Evolutionary conservation across 2,329 filamentous ascomycete genomes (phyloP), one percentile per base, ranked within the genome.

Genomic region (Clarireedia paspali): DNA sequence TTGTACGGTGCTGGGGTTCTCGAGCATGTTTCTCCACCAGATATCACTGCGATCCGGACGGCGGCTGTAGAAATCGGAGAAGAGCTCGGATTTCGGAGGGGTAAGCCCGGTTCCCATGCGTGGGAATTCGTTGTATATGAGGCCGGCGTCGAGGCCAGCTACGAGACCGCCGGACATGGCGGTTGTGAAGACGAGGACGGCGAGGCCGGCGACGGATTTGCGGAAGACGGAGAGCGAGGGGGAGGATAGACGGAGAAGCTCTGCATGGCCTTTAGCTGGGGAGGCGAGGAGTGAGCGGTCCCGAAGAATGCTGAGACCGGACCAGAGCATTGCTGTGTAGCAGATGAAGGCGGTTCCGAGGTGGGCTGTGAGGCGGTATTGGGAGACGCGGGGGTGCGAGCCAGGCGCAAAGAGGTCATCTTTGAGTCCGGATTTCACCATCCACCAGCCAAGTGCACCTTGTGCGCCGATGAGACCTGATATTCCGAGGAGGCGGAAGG

Each of bases 51-150:
- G 77, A 69, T 96, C 90, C 42, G 85, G 78, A 57, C 80, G 82
- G 66, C 91, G 87, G 57, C 84, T 86, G 79, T 96, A 96, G 75
- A 90, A 95, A 39, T 81, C 77, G 67, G 92, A 86, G 71, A 89
- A 91, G 34, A 97, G 83, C 74, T 97, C 92, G 9, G 82, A 78
- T 67, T 80, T 83, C 0, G 92, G 92, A 1, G 92, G 92, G 0
- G 89, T 79, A 23, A 95, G 75, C 10, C 91, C 90, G 3, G 83
- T 73, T 7, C 94, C 94, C 94, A 99, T 99, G 73, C 82, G 89
- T 6, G 94, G 94, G 71, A 99, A 97, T 72, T 99, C 91, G 71
- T 99, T 99, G 78, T 99, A 99, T 73, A 99, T 97, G 56, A 99
- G 79, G 7, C 94, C 94, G 7, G 94, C 94, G 69, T 99, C 94